Conservation (phyloP, 176 grass and related monocot genomes). For the Chloris gayana region DNA sequence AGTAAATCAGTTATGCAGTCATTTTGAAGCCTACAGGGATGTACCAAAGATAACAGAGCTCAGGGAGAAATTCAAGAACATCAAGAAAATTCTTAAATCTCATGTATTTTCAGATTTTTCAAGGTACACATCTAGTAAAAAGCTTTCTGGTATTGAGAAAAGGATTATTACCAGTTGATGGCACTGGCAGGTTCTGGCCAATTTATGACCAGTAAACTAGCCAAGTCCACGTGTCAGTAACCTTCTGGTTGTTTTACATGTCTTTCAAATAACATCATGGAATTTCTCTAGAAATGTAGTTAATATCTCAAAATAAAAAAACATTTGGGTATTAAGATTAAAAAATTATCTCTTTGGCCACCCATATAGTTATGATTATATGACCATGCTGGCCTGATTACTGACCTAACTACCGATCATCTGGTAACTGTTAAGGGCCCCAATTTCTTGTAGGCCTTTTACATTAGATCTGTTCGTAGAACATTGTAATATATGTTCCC, state of each 20-base stretch:
- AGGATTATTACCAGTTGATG: background rate
- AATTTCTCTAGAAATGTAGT: background rate
- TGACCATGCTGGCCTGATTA: background rate
- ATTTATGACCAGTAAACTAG: conserved; percentile 16
- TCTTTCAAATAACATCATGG: conserved; percentile 13
- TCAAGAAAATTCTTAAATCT: conserved; percentile 99
- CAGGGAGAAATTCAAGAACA: conserved; percentile 98
- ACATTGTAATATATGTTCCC: background rate
- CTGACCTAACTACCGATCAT: background rate
- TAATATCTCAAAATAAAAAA: background rate
- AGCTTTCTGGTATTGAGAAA: conserved; percentile 16
- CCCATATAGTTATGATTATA: background rate
- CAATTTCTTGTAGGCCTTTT: background rate
- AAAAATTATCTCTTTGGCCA: background rate
- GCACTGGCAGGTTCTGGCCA: background rate
- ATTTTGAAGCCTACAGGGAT: conserved; percentile 99
- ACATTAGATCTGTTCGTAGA: background rate
- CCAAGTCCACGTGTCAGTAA: no score
- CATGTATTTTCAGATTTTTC: conserved; percentile 99
- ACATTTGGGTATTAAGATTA: background rate
- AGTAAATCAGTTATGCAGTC: conserved; percentile 95
- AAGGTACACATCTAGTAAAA: conserved; percentile 56
- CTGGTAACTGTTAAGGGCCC: background rate
- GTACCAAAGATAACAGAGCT: conserved; percentile 98
- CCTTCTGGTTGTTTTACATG: conserved; percentile 4